Evolutionary conservation across 1,284 basidiomycete species (phyloP), one percentile per base, ranked within the genome.

Genomic region (Apiotrichum porosum): DNA sequence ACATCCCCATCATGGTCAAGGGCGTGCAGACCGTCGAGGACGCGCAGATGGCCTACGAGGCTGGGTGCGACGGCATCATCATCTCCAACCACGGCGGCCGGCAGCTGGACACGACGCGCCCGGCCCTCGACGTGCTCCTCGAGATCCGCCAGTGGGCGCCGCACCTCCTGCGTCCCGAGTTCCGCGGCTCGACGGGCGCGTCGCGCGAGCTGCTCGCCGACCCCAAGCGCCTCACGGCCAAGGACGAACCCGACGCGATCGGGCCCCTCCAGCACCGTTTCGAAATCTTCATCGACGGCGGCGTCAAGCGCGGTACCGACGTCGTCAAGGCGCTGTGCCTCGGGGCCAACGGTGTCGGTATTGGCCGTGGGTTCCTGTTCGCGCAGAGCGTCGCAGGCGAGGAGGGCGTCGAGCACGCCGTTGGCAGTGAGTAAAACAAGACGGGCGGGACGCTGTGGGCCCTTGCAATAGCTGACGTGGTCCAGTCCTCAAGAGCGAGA

Each of bases 241-340:
- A 44, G 1, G 56, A 60, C 30, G 10, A 10, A 4, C 35, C 49
- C 5, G 51, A 49, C 32, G 49, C n/a, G 3, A 21, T 31, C 18
- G 19, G 52, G 44, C 26, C 33, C 12, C 49, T 55, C 46, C 37
- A 39, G n/a, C 26, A 50, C 28, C 44, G 44, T 6, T 71, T 72
- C 23, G 69, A 72, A 82, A 86, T 97, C 14, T 93, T 88, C 61
- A 82, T 94, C 48, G 92, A 97, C 66, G 92, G 92, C 14, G 92
- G 91, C 4, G 77, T 91, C 28, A 78, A 80, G 44, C 79, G 92
- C 36, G 92, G 92, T 19, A 91, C 88, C 78, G 90, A 93, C 69
- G 83, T 94, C 9, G 74, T 97, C 44, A 97, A 97, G 72, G 90
- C 91, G 0, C 73, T 97, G 2, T 93, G 89, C 58, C 77, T 97